Evolutionary conservation across 805 yeast species (phyloP), one percentile per base, ranked within the genome.

Genomic region (Debaryomyces hansenii): DNA sequence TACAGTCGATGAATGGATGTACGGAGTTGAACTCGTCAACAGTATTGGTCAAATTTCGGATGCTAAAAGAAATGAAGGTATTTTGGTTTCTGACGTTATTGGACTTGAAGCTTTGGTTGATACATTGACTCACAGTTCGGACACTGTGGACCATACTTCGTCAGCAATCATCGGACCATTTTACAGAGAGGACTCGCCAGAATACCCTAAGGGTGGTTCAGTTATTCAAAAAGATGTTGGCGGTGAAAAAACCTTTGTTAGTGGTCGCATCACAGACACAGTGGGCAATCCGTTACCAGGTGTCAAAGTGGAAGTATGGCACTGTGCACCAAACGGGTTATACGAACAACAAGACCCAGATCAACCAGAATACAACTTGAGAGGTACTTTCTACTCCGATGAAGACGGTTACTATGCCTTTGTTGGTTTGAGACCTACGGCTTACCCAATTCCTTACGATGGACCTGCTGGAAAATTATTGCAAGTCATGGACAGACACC

Each of bases 381-480:
- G 72, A 44, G 72, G 72, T 11, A 62, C 65, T 27, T 57, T 59
- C 51, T 48, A 45, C 44, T 54, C 70, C 1, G 48, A 47, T 32
- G 41, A 34, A 1, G 38, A 47, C 12, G 50, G 71, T 7, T 45
- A 50, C 33, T 65, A 57, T 45, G 50, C 58, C 20, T 57, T 63
- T 34, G 49, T 52, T 24, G 62, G 69, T 37, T 53, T 64, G 41
- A 54, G 57, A 36, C 72, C 72, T 21, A 62, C 64, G 11, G 56
- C 72, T 15, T 67, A 67, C 44, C 72, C 72, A 14, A 67, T 67
- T 37, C 72, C 72, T 9, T 59, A 58, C 46, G 72, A 67, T 51
- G 72, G 72, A 12, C 72, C 72, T 8, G 72, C 65, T 6, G 72
- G 72, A n/a, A 48, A 57, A 21, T 47, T 67, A 35, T 55, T 67